Conservation (phyloP, 306 rosid species). For the Purshia tridentata region DNA sequence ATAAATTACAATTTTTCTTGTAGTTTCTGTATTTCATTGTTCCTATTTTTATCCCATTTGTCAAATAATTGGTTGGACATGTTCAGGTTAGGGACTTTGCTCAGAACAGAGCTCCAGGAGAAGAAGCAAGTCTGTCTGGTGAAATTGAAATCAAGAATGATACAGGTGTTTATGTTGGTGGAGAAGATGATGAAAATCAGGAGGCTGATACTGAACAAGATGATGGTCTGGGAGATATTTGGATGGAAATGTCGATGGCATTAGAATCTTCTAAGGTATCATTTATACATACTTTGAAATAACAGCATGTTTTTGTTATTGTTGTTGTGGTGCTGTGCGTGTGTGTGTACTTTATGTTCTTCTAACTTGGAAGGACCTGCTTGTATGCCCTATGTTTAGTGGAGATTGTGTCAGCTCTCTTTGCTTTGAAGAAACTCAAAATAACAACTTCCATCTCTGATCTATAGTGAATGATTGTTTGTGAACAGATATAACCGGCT, state of each 20-base stretch:
- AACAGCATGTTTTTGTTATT: background rate
- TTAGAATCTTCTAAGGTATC: slow-evolving; percentile 76
- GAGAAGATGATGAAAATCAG: slow-evolving; percentile 46
- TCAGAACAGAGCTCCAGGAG: slow-evolving; percentile 27
- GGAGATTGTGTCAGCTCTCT: background rate
- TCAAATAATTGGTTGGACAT: slow-evolving; percentile 6
- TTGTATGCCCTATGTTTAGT: slow-evolving; percentile 10
- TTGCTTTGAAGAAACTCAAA: background rate
- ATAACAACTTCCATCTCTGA: background rate
- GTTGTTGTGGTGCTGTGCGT: background rate
- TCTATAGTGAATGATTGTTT: background rate
- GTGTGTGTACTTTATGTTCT: background rate
- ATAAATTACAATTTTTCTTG: background rate
- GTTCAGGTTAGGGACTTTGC: slow-evolving; percentile 26
- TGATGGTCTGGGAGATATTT: slow-evolving; percentile 71
- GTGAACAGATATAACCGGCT: background rate
- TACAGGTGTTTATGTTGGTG: slow-evolving; percentile 71
- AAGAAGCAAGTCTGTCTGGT: slow-evolving; percentile 19
- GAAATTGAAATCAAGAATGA: slow-evolving; percentile 29
- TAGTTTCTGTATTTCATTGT: slow-evolving; percentile 16
- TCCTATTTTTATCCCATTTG: background rate
- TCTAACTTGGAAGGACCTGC: slow-evolving; percentile 3
- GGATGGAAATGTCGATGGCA: slow-evolving; percentile 87
- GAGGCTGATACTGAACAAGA: slow-evolving; percentile 47
- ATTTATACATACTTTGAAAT: background rate